Base-by-base conservation (phyloP, 2,329 filamentous ascomycete species). In the Phyllosticta ampelicida region DNA sequence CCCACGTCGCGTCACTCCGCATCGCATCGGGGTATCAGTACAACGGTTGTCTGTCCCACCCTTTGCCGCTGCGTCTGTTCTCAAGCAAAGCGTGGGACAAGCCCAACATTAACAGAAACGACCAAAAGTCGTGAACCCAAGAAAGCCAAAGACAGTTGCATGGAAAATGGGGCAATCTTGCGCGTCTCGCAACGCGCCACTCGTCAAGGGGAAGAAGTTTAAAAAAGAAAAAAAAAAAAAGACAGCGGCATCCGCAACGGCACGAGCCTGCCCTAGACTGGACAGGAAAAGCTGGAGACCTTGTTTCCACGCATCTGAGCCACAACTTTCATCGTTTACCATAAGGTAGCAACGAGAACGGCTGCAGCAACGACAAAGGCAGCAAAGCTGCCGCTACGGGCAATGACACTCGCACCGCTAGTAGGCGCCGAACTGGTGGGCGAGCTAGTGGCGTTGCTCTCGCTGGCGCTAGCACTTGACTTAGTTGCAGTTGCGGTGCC, bases 371-470 rank as follows among this genome's bases (percentile, higher is more conserved):
- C 51, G n/a, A 29, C 52, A 18, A 58, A 28, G 2, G 53, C 26
- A 29, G 51, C 51, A 20, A 52, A n/a, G n/a, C n/a, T 52, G 18
- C 53, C 19, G n/a, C 56, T 51, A 18, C 56, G 51, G 18, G 51
- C 51, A 13, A 58, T 48, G 36, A 8, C 11, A 16, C 16, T 44
- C 3, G 36, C 36, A 44, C 36, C 36, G 36, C 36, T 44, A n/a
- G 36, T 44, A 8, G 36, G 36, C 2, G 36, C 36, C 36, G 36
- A n/a, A n/a, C 36, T 16, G 16, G 36, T 16, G 8, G 36, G 16
- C 6, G 13, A n/a, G 5, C 13, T 44, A n/a, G 36, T 16, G 11
- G 36, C 36, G n/a, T 16, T n/a, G 36, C 36, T 44, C 36, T 44
- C 36, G 13, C n/a, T n/a, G 36, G 36, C 23, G 23, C 23, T 44